phyloP scores from a whole-genome alignment of 2,329 filamentous ascomycete genomes.

The Rhinocladiella mackenziei region DNA sequence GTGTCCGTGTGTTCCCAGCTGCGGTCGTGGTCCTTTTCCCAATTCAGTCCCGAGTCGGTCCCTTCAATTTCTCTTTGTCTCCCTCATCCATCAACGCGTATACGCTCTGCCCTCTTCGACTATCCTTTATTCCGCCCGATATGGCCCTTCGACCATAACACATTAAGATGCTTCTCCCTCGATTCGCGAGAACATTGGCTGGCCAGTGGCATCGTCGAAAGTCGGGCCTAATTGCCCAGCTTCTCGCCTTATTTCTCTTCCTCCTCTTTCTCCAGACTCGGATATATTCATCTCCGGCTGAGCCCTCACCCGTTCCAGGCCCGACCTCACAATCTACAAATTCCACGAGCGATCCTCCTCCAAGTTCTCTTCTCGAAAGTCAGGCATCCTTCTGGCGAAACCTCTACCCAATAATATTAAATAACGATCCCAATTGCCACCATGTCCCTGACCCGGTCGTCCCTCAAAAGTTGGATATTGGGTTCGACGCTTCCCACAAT shows the following conservation, averaged over 20 bases:
- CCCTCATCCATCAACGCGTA: no score
- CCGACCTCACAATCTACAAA: no score
- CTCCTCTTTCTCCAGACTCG: conserved; percentile 21
- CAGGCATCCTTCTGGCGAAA: conserved; percentile 28
- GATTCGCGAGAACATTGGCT: conserved; percentile 1
- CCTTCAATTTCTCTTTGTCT: no score
- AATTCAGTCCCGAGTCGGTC: no score
- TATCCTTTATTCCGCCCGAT: neutral
- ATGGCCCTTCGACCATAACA: conserved; percentile 2
- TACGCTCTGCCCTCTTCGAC: no score
- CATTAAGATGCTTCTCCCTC: conserved; percentile 13
- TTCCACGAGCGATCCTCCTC: neutral
- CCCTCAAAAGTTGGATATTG: conserved; percentile 27
- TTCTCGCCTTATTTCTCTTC: conserved; percentile 16
- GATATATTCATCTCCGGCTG: conserved; percentile 4
- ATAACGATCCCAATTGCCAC: conserved; percentile 28
- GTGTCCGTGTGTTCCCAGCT: no score
- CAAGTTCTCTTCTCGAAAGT: conserved; percentile 18
- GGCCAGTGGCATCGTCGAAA: conserved; percentile 20
- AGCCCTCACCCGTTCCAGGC: neutral
- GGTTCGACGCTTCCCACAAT: conserved; percentile 23
- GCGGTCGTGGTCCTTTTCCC: no score
- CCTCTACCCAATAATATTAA: conserved; percentile 24
- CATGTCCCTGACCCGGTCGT: conserved; percentile 26
- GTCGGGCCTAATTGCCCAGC: conserved; percentile 9